A percentile compares a stretch with the other conserved stretches of the same genome.
Conservation (phyloP, 164 flowering plant species). For the Stephania japonica region DNA sequence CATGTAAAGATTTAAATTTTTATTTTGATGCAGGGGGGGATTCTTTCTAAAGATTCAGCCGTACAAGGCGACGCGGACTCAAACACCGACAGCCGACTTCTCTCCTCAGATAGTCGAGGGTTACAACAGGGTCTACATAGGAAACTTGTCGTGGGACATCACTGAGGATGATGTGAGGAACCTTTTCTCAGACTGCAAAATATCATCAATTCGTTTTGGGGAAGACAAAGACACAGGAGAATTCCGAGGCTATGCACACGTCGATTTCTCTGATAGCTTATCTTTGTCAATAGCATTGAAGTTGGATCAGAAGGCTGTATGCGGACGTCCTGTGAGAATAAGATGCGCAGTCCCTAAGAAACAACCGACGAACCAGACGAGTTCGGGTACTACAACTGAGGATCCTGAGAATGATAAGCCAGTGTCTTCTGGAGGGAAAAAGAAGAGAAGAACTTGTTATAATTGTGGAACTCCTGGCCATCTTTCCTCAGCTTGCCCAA, state of each 20-base stretch:
- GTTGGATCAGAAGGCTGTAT: constrained; percentile 60
- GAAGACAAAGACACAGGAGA: constrained; percentile 75
- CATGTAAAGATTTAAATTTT: constrained; percentile 9
- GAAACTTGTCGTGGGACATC: constrained; percentile 89
- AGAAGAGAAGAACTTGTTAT: constrained; percentile 64
- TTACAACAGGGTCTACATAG: constrained; percentile 76
- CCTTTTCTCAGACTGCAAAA: constrained; percentile 58
- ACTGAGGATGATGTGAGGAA: constrained; percentile 73
- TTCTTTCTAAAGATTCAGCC: constrained; percentile 73
- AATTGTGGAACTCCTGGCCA: constrained; percentile 79
- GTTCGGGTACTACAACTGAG: constrained; percentile 6
- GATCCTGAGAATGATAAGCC: constrained; percentile 9
- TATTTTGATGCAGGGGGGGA: constrained; percentile 69
- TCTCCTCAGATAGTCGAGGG: constrained; percentile 69
- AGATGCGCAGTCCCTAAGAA: constrained; percentile 78
- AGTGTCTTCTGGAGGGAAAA: constrained; percentile 26
- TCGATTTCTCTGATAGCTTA: constrained; percentile 67
- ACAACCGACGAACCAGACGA: constrained; percentile 17
- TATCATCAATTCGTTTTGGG: constrained; percentile 74
- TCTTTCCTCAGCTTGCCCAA: constrained; percentile 68
- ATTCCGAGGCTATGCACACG: constrained; percentile 86
- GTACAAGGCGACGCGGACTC: constrained; percentile 35
- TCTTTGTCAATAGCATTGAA: constrained; percentile 59
- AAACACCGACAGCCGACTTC: constrained; percentile 30
- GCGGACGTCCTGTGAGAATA: constrained; percentile 76